Evolutionary conservation across 2,329 filamentous ascomycete species (phyloP).

Genomic region (Arachnopeziza araneosa): DNA sequence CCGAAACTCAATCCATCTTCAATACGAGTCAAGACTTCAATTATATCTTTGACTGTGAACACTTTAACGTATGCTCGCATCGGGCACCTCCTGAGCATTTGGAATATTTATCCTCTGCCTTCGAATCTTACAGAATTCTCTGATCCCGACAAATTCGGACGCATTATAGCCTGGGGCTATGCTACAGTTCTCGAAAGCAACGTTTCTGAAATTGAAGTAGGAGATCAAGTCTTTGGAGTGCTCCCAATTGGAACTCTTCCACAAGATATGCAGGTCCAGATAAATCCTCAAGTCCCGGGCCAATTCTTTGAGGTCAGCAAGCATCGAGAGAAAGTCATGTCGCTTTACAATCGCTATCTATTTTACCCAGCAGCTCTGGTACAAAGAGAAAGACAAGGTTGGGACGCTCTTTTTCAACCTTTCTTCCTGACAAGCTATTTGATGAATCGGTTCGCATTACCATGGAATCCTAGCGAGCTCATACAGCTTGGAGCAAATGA

Average conservation of each 20-base stretch:
- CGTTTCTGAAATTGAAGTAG: slow-evolving; percentile 7
- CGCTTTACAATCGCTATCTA: slow-evolving; percentile 19
- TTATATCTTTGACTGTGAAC: slow-evolving; percentile 19
- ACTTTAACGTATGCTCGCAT: slow-evolving; percentile 17
- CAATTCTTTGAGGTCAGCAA: slow-evolving; percentile 15
- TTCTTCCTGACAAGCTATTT: slow-evolving; percentile 21
- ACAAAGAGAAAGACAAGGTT: slow-evolving; percentile 8
- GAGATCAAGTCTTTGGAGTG: slow-evolving; percentile 15
- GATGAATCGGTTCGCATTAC: slow-evolving; percentile 23
- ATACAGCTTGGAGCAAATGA: slow-evolving; percentile 7
- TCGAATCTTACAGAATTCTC: slow-evolving; percentile 12
- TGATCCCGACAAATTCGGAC: slow-evolving; percentile 14
- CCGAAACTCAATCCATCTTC: slow-evolving; percentile 12
- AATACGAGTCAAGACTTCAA: slow-evolving; percentile 11
- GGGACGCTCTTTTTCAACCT: slow-evolving; percentile 16
- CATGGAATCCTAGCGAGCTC: slow-evolving; percentile 16
- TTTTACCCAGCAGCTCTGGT: slow-evolving; percentile 1
- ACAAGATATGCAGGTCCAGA: slow-evolving; percentile 14
- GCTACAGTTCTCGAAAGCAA: slow-evolving; percentile 18
- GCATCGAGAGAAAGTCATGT: slow-evolving; percentile 11
- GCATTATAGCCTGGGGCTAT: slow-evolving; percentile 22
- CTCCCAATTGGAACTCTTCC: slow-evolving; percentile 21
- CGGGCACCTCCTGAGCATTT: slow-evolving; percentile 18
- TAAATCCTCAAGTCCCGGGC: slow-evolving; percentile 5
- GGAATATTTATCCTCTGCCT: slow-evolving; percentile 20